phyloP scores from a whole-genome alignment of 345 rosid genomes.

The Lagerstroemia speciosa region DNA sequence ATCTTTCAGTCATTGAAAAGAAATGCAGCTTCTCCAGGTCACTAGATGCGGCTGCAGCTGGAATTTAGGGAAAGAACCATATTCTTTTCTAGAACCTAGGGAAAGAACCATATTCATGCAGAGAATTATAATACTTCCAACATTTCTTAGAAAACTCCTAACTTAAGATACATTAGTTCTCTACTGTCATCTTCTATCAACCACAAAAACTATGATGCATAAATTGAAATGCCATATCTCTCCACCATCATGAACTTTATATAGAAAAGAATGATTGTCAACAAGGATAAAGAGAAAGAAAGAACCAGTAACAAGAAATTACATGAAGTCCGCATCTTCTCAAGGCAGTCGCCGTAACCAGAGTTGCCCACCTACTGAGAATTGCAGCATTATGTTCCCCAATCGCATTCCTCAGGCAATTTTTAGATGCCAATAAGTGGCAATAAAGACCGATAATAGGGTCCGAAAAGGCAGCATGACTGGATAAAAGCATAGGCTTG shows the following conservation, averaged over 20 bases:
- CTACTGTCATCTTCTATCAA: neutral
- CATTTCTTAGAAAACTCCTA: neutral
- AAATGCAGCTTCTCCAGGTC: neutral
- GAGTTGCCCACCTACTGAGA: conserved; percentile 73
- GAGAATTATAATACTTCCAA: neutral
- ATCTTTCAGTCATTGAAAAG: neutral
- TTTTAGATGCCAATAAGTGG: conserved; percentile 44
- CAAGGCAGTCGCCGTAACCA: conserved; percentile 67
- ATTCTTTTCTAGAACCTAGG: neutral
- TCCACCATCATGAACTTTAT: neutral
- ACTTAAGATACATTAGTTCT: neutral
- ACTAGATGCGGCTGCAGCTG: neutral
- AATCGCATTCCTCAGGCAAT: conserved; percentile 48
- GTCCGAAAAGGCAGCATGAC: conserved; percentile 58
- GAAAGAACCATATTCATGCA: neutral
- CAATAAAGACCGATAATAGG: conserved; percentile 74
- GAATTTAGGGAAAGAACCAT: neutral
- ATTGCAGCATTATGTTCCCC: conserved; percentile 61
- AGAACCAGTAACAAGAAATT: conserved; percentile 25
- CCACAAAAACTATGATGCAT: neutral
- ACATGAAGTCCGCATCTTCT: conserved; percentile 85
- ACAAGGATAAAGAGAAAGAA: neutral
- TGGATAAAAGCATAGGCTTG: conserved; percentile 39
- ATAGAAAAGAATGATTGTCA: neutral
- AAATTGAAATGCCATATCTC: neutral